phyloP scores from a whole-genome alignment of 495 filamentous ascomycete species.

The Trypethelium eluteriae region DNA sequence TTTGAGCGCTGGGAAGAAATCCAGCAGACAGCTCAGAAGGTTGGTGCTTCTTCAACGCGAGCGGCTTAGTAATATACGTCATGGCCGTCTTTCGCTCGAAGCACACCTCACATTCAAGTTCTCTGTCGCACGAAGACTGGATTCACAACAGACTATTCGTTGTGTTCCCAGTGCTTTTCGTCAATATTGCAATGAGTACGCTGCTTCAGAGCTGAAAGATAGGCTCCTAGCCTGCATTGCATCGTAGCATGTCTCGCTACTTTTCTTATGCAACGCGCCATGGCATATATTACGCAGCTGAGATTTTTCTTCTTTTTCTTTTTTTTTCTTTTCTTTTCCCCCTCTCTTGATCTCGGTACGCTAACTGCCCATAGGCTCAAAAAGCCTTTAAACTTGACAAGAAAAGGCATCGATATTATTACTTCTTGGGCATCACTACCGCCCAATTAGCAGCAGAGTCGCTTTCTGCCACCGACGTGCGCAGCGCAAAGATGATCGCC shows the following conservation, averaged over 20 bases:
- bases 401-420: not conserved
- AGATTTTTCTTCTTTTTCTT: not conserved
- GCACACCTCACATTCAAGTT: not conserved
- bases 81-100: not conserved
- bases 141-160: not conserved
- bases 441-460: not conserved
- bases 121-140: not conserved
- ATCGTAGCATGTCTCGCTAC: not conserved
- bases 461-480: not conserved
- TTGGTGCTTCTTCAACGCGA: not conserved
- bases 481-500: not conserved
- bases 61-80: not conserved
- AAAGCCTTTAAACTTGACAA: not conserved
- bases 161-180: not conserved
- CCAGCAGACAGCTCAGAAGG: not conserved
- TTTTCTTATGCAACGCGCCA: not conserved
- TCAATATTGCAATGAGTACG: not conserved
- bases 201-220: not conserved
- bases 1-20: conserved; percentile 1
- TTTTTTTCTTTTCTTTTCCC: not conserved
- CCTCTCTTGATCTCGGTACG: not conserved
- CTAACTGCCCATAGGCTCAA: not conserved
- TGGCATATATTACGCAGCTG: not conserved
- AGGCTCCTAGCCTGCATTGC: not conserved
- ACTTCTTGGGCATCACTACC: not conserved